Conservation (phyloP, 2,329 filamentous ascomycete genomes). For the Aspergillus arachidicola region DNA sequence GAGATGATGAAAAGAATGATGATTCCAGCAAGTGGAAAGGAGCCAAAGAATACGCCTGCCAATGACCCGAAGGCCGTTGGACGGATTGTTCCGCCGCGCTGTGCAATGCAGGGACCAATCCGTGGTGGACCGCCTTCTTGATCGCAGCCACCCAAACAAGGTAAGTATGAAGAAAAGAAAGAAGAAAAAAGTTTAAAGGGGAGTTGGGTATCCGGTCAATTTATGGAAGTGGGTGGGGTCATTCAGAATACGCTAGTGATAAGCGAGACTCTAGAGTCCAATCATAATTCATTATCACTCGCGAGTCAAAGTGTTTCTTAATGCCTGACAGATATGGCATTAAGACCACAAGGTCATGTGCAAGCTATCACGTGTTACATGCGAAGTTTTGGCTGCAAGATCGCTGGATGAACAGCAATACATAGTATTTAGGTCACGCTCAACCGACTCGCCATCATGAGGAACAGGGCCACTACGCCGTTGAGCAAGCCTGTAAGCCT, state of each 20-base stretch:
- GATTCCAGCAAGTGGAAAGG: constrained; percentile 31
- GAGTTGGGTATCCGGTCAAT: constrained; percentile 20
- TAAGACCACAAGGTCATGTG: constrained; percentile 6
- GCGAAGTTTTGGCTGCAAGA: constrained; percentile 35
- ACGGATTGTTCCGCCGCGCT: constrained; percentile 54
- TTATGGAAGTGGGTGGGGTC: constrained; percentile 30
- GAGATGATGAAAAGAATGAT: constrained; percentile 47
- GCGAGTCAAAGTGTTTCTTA: background rate
- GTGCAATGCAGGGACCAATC: constrained; percentile 60
- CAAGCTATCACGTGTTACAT: constrained; percentile 29
- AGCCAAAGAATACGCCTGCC: constrained; percentile 56
- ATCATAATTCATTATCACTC: background rate
- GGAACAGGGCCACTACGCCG: constrained; percentile 47
- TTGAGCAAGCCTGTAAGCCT: constrained; percentile 42
- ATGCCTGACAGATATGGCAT: constrained; percentile 20
- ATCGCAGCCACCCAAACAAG: constrained; percentile 53
- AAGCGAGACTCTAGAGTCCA: constrained; percentile 29
- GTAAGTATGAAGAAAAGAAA: constrained; percentile 55
- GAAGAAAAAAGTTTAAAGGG: constrained; percentile 33
- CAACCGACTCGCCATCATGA: constrained; percentile 39
- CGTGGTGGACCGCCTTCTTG: constrained; percentile 49
- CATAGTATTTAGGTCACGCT: constrained; percentile 1
- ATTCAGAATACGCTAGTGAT: constrained; percentile 24
- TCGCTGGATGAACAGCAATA: background rate
- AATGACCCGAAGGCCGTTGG: constrained; percentile 54